Conservation (phyloP, 163 green algal genomes). For the Smithsoniella earleae region DNA sequence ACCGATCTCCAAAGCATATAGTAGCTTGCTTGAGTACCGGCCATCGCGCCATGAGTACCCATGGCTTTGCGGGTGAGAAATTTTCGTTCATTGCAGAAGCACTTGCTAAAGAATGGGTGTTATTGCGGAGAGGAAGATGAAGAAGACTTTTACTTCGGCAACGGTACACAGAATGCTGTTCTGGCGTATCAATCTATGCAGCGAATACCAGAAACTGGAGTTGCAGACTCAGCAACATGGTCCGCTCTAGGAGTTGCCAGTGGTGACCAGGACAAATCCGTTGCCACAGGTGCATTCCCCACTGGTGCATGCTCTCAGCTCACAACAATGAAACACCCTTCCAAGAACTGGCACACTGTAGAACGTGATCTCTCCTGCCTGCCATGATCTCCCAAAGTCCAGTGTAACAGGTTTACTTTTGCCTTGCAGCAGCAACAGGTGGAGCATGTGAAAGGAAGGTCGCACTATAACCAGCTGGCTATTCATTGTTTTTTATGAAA, state of each 20-base stretch:
- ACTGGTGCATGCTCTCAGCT: not conserved
- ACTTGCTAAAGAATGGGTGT: conserved; percentile 48
- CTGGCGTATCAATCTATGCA: conserved; percentile 62
- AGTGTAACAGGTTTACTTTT: not conserved
- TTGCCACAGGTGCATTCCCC: no score
- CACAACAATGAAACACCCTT: not conserved
- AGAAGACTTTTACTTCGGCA: conserved; percentile 67
- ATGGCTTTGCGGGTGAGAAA: not conserved
- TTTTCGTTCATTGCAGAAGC: conserved; percentile 33
- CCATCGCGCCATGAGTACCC: not conserved
- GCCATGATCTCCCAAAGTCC: not conserved
- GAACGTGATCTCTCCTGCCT: not conserved
- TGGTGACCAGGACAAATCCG: not conserved
- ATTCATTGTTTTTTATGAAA: conserved; percentile 8
- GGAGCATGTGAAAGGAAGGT: no score
- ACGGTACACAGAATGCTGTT: conserved; percentile 55
- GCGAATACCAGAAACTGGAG: conserved; percentile 49
- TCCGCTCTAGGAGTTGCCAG: conserved; percentile 28
- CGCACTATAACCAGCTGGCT: no score
- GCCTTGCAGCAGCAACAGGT: no score
- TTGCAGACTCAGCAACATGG: conserved; percentile 51
- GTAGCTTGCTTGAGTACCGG: no score
- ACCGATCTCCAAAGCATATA: not conserved
- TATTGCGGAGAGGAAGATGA: conserved; percentile 63
- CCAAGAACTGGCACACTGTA: not conserved